A percentile compares a stretch with the other conserved stretches of the same genome.
Conservation (phyloP, 2,329 filamentous ascomycete species). For the Periconia macrospinosa region DNA sequence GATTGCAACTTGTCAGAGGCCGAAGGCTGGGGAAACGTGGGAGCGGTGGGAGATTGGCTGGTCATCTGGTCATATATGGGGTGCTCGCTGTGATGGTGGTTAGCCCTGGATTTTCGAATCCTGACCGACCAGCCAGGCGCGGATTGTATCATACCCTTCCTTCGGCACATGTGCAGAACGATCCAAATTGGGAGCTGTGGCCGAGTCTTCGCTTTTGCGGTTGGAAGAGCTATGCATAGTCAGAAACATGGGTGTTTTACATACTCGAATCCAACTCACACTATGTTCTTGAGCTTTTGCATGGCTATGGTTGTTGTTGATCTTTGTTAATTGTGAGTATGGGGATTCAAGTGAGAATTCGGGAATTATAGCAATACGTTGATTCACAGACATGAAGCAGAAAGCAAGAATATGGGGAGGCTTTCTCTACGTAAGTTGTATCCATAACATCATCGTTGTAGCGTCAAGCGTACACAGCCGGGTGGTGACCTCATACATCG, state of each 20-base stretch:
- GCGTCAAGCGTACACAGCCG: neutral
- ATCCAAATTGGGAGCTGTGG: neutral
- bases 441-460: too few relatives aligned
- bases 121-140: neutral
- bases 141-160: constrained; percentile 3
- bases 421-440: neutral
- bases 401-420: neutral
- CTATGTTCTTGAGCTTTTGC: constrained; percentile 50
- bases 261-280: constrained; percentile 31
- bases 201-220: constrained; percentile 28
- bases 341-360: too few relatives aligned
- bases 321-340: too few relatives aligned
- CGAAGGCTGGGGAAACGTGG: constrained; percentile 9
- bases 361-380: neutral
- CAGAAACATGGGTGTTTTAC: neutral
- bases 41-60: constrained; percentile 6
- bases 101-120: neutral
- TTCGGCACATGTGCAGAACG: neutral
- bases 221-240: constrained; percentile 24
- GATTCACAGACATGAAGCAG: neutral
- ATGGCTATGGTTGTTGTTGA: constrained; percentile 22
- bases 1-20: constrained; percentile 7
- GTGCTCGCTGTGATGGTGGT: constrained; percentile 10
- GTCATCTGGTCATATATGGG: constrained; percentile 37
- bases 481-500: neutral